phyloP scores from a whole-genome alignment of 176 grass and related monocot genomes.

The Rhynchospora breviuscula region DNA sequence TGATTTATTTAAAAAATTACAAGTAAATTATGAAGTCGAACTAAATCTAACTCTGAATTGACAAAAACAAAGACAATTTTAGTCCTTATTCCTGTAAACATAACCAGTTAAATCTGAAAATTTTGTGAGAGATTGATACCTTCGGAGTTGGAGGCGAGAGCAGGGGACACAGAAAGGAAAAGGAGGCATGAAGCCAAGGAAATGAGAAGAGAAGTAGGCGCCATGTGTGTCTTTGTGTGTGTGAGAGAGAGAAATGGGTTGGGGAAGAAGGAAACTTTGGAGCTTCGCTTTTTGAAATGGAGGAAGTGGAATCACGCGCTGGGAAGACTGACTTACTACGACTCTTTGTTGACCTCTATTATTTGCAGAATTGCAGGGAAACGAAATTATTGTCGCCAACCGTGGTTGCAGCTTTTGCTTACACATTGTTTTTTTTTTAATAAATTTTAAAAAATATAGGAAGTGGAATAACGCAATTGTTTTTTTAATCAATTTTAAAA shows the following conservation, averaged over 20 bases:
- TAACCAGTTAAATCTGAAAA: background rate
- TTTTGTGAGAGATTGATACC: slow-evolving; percentile 11
- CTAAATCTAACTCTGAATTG: background rate
- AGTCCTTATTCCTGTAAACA: background rate
- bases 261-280: background rate
- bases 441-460: too few species aligned
- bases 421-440: too few species aligned
- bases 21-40: background rate
- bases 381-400: background rate
- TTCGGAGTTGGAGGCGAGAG: slow-evolving; percentile 33
- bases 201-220: background rate
- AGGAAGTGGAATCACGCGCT: slow-evolving; percentile 9
- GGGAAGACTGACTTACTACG: background rate
- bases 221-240: background rate
- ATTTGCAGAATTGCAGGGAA: background rate
- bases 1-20: background rate
- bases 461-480: too few species aligned
- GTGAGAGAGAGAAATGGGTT: background rate
- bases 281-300: background rate
- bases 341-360: background rate
- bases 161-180: slow-evolving; percentile 22
- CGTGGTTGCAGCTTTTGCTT: background rate
- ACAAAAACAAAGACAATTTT: background rate
- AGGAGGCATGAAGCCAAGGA: slow-evolving; percentile 3
- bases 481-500: too few species aligned